Base-by-base conservation (phyloP, 2,329 filamentous ascomycete genomes). In the Neoscytalidium dimidiatum region DNA sequence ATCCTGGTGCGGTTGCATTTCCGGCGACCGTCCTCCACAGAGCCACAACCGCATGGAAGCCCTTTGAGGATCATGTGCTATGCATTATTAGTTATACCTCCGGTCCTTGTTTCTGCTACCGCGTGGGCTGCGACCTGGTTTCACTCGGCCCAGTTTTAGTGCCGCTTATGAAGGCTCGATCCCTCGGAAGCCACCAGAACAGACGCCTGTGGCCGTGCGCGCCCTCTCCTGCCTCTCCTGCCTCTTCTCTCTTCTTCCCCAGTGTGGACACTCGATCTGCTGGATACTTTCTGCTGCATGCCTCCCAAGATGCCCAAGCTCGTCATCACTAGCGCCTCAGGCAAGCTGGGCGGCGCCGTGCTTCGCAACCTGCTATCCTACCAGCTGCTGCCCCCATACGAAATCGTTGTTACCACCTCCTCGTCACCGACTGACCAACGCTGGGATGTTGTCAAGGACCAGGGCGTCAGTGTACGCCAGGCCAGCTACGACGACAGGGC, bases 321-420 rank as follows among this genome's bases (percentile, higher is more conserved):
- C 53, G 78, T 77, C 23, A 77, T 83, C 61, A 78, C 78, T 52
- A 79, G 79, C 57, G 78, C 80, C 58, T 80, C 79, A 17, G 81
- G 81, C 58, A 82, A 82, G 66, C 74, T 83, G 8, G 80, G 80
- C 64, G 75, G 74, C 48, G 79, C 79, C 11, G 80, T 81, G 19
- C 72, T 83, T 26, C 70, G 69, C 28, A 74, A 79, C 41, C 74
- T 82, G 23, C 74, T 82, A n/a, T 69, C 77, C 6, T 73, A 80
- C 68, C 72, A 76, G 4, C 74, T 82, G 29, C 67, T 80, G 48
- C 68, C 76, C 9, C 68, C 76, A 2, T 66, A 70, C 2, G 68
- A 80, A 5, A 78, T 82, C 31, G 71, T 81, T 23, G 72, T 76
- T 8, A 74, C 76, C 57, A 71, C 71, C 21, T 70, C 69, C 14